phyloP scores from a whole-genome alignment of 2,329 filamentous ascomycete genomes.

The Mariannaea sp. region DNA sequence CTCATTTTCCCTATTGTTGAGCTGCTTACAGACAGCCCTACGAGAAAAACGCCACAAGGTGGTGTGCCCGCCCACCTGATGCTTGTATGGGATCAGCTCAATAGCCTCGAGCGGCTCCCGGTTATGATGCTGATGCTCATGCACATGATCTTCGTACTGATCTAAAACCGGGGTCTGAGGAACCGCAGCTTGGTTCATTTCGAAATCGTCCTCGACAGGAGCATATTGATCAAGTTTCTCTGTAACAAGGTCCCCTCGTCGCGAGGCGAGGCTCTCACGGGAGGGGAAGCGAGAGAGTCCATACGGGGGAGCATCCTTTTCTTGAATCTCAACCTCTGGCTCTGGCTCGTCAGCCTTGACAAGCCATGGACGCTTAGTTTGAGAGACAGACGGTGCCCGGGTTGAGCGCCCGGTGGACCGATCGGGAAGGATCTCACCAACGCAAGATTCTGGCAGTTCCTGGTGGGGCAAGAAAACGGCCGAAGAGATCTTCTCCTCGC shows the following conservation, averaged over 20 bases:
- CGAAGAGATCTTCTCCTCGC: slow-evolving; percentile 85
- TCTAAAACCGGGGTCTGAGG: slow-evolving; percentile 46
- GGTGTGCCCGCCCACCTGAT: slow-evolving; percentile 96
- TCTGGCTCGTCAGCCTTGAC: slow-evolving; percentile 61
- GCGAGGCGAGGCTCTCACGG: slow-evolving; percentile 39
- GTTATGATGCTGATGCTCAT: slow-evolving; percentile 56
- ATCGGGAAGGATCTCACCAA: slow-evolving; percentile 40
- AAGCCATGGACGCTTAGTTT: slow-evolving; percentile 56
- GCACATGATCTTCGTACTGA: slow-evolving; percentile 53
- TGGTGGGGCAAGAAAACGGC: slow-evolving; percentile 83
- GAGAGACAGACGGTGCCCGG: slow-evolving; percentile 51
- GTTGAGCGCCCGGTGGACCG: slow-evolving; percentile 49
- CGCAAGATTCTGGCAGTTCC: slow-evolving; percentile 48
- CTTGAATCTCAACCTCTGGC: slow-evolving; percentile 38
- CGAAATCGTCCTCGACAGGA: slow-evolving; percentile 49
- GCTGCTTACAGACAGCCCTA: slow-evolving; percentile 93
- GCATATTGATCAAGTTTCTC: slow-evolving; percentile 47
- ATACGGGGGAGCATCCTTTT: slow-evolving; percentile 29
- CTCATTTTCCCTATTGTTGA: slow-evolving; percentile 97
- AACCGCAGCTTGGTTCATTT: slow-evolving; percentile 40
- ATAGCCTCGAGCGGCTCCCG: slow-evolving; percentile 81
- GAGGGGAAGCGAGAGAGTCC: slow-evolving; percentile 35
- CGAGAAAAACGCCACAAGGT: slow-evolving; percentile 96
- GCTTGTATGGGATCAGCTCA: slow-evolving; percentile 93
- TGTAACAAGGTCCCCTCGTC: slow-evolving; percentile 40